Evolutionary conservation across 805 yeast genomes (phyloP).

Genomic region (Starmerella etchellsii): DNA sequence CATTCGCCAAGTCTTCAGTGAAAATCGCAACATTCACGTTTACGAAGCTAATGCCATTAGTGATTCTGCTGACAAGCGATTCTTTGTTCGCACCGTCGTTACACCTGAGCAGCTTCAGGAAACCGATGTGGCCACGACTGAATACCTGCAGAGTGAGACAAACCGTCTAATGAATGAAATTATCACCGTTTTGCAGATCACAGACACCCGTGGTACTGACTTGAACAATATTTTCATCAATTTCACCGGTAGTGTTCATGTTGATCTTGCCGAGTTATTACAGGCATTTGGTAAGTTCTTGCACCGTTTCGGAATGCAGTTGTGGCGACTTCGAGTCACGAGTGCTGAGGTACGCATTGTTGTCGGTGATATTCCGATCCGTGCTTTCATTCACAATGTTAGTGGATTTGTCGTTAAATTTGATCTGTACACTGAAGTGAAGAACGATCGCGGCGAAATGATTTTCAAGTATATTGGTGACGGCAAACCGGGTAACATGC

Average conservation of each 20-base stretch:
- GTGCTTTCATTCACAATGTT: conserved; percentile 93
- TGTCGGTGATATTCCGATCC: conserved; percentile 89
- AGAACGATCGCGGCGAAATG: conserved; percentile 89
- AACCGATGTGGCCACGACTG: conserved; percentile 73
- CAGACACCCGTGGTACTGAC: conserved; percentile 90
- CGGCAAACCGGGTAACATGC: conserved; percentile 84
- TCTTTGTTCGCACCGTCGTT: conserved; percentile 92
- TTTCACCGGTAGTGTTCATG: conserved; percentile 89
- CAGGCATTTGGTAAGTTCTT: conserved; percentile 95
- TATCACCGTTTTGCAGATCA: conserved; percentile 84
- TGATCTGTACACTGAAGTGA: conserved; percentile 87
- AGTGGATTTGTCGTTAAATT: conserved; percentile 95
- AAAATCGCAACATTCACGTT: conserved; percentile 93
- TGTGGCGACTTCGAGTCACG: conserved; percentile 92
- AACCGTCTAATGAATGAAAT: conserved; percentile 93
- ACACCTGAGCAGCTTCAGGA: conserved; percentile 92
- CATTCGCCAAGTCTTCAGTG: conserved; percentile 88
- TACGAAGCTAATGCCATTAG: conserved; percentile 94
- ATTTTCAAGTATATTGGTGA: conserved; percentile 83
- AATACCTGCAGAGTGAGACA: conserved; percentile 90
- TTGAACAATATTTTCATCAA: conserved; percentile 94
- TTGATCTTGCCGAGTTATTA: conserved; percentile 90
- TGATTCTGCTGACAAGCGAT: conserved; percentile 85
- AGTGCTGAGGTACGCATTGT: conserved; percentile 96
- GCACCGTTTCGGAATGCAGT: conserved; percentile 92